Evolutionary conservation across 1,284 basidiomycete species (phyloP).

Genomic region (Ganoderma sinense): DNA sequence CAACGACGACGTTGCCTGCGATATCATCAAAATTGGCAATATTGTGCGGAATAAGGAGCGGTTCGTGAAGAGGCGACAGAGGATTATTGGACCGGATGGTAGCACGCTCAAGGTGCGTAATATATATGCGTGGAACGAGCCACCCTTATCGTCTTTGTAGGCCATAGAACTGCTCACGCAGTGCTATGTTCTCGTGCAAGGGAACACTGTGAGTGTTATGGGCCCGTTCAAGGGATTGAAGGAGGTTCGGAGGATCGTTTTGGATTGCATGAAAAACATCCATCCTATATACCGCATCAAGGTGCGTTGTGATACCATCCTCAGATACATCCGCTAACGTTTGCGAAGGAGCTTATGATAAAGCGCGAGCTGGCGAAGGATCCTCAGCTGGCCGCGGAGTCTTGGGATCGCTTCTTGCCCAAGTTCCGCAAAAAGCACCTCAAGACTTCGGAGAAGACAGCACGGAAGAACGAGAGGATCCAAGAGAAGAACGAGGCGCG

Average conservation of each 20-base stretch:
- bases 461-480: slow-evolving; percentile 79
- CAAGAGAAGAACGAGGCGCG: slow-evolving; percentile 65
- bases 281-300: slow-evolving; percentile 99
- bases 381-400: slow-evolving; percentile 92
- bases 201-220: slow-evolving; percentile 98
- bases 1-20: slow-evolving; percentile 91
- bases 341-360: slow-evolving; percentile 93
- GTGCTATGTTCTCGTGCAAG: slow-evolving; percentile 98
- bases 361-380: slow-evolving; percentile 98
- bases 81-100: slow-evolving; percentile 97
- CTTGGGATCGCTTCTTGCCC: slow-evolving; percentile 98
- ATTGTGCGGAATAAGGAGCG: slow-evolving; percentile 96
- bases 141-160: slow-evolving; percentile 48
- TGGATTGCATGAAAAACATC: slow-evolving; percentile 99
- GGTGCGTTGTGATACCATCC: slow-evolving; percentile 47
- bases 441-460: slow-evolving; percentile 92
- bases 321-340: background rate
- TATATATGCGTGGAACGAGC: background rate
- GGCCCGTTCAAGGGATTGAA: slow-evolving; percentile 95
- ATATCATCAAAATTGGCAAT: slow-evolving; percentile 98
- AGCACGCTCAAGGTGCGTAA: slow-evolving; percentile 86
- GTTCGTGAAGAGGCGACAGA: slow-evolving; percentile 95
- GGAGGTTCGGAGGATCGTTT: slow-evolving; percentile 92
- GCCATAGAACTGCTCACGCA: slow-evolving; percentile 97
- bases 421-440: slow-evolving; percentile 95